Base-by-base conservation (phyloP, 805 yeast genomes). In the Candida tammaniensis region DNA sequence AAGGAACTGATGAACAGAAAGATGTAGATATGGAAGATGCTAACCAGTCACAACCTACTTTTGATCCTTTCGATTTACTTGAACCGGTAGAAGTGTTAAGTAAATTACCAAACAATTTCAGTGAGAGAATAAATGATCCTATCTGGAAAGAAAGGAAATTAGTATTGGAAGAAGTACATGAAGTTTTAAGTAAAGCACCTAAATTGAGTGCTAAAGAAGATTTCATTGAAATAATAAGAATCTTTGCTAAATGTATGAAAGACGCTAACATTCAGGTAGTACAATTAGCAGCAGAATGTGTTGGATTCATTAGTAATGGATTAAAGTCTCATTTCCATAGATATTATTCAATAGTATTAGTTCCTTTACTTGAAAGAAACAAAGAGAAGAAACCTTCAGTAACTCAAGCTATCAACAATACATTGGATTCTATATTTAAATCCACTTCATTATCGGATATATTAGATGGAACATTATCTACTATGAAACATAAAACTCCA, bases 101-200 rank as follows among this genome's bases (percentile, higher is more conserved):
- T 13, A 76, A 78, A 42, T 47, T 89, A 1, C 96, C 97, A 0
- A 48, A 61, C 3, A 81, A 81, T 47, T 74, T 87, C 37, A 49
- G 69, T 18, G 51, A 66, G 1, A 64, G 78, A 44, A 60, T 87
- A 20, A 54, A 67, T 1, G 80, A 89, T 2, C 42, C 79, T 0
- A 80, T 82, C 49, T 93, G 98, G 98, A 87, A 88, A 52, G 97
- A 89, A 33, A 72, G 98, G 43, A 87, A 85, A 38, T 96, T 86
- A 46, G 86, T 75, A 0, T 66, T 93, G 36, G 91, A 86, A 30
- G 88, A 79, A 42, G 69, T 74, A 2, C 43, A 56, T 20, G 70
- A 67, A 21, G 60, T 65, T 9, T 61, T 77, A 18, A 60, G 64
- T 15, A 78, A 82, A 27, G 76, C 77, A 1, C 65, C 80, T 28